Percentiles rank a stretch among this genome's conserved stretches.
Conservation (phyloP, 768 basidiomycete genomes). For the Phlegmacium glaucopus region DNA sequence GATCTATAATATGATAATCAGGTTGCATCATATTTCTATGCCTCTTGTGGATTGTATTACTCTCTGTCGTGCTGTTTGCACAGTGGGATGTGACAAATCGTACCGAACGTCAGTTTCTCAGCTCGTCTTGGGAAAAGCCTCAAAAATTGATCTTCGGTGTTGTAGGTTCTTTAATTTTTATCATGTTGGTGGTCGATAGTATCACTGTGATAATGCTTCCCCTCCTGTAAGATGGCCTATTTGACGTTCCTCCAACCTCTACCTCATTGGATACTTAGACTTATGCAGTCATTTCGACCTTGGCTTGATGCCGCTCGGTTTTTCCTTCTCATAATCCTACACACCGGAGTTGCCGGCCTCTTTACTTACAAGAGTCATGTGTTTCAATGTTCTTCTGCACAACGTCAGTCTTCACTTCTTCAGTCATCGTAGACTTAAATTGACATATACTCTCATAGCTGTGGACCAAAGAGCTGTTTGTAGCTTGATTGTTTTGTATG, state of each 20-base stretch:
- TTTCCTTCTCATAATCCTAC: conserved; percentile 19
- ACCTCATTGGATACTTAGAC: conserved; percentile 6
- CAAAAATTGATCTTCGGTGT: neutral
- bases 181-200: conserved; percentile 24
- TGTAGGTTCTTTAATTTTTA: conserved; percentile 23
- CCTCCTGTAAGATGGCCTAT: conserved; percentile 20
- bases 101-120: conserved; percentile 21
- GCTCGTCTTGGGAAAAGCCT: neutral
- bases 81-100: conserved; percentile 24
- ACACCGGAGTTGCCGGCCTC: conserved; percentile 23
- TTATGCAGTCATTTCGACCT: conserved; percentile 22
- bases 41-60: conserved; percentile 26
- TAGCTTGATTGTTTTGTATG: conserved; percentile 15
- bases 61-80: conserved; percentile 22
- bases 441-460: conserved; percentile 1
- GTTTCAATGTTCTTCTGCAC: conserved; percentile 19
- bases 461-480: conserved; percentile 20
- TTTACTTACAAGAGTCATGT: conserved; percentile 18
- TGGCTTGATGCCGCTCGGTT: conserved; percentile 31
- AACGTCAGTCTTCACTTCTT: conserved; percentile 11
- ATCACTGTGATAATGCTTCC: conserved; percentile 25
- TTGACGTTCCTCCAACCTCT: neutral
- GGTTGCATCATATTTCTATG: conserved; percentile 21
- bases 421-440: neutral
- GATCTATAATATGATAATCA: neutral